Evolutionary conservation across 768 basidiomycete genomes (phyloP).

Genomic region (Wakefieldia striispora): DNA sequence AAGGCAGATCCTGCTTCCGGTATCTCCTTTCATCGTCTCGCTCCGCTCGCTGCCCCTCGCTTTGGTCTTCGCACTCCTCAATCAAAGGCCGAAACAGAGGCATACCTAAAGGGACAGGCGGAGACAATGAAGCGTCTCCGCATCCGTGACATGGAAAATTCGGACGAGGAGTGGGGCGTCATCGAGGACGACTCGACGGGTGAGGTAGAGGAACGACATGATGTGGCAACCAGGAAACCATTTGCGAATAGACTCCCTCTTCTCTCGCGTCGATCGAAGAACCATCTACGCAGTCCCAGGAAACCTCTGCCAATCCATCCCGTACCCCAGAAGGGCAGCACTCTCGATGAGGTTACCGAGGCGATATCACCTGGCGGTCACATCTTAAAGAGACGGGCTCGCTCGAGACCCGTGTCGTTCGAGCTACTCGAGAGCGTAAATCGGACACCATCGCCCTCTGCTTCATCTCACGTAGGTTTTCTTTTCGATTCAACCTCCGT

Average conservation of each 20-base stretch:
- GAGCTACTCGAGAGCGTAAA: constrained; percentile 56
- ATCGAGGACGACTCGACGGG: constrained; percentile 47
- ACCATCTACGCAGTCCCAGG: constrained; percentile 30
- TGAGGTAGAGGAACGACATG: constrained; percentile 45
- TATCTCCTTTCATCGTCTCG: constrained; percentile 35
- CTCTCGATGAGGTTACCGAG: constrained; percentile 59
- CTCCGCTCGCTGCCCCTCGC: constrained; percentile 32
- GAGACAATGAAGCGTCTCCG: constrained; percentile 63
- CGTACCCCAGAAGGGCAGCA: constrained; percentile 40
- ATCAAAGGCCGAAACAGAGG: constrained; percentile 36
- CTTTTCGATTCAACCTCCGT: neutral
- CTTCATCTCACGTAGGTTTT: constrained; percentile 28
- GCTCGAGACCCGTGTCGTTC: constrained; percentile 66
- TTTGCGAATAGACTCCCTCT: constrained; percentile 30
- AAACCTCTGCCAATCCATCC: constrained; percentile 21
- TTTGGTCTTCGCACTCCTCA: constrained; percentile 32
- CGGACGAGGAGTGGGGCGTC: constrained; percentile 44
- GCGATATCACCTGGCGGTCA: constrained; percentile 77
- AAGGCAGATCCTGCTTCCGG: constrained; percentile 33
- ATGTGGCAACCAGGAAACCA: constrained; percentile 28
- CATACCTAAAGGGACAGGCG: constrained; percentile 49
- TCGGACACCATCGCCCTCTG: constrained; percentile 41
- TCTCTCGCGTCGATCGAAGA: constrained; percentile 27
- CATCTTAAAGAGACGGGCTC: constrained; percentile 70
- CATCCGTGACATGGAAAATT: constrained; percentile 53